Conservation (phyloP, 2,329 filamentous ascomycete genomes). For the Lasiodiplodia hormozganensis region DNA sequence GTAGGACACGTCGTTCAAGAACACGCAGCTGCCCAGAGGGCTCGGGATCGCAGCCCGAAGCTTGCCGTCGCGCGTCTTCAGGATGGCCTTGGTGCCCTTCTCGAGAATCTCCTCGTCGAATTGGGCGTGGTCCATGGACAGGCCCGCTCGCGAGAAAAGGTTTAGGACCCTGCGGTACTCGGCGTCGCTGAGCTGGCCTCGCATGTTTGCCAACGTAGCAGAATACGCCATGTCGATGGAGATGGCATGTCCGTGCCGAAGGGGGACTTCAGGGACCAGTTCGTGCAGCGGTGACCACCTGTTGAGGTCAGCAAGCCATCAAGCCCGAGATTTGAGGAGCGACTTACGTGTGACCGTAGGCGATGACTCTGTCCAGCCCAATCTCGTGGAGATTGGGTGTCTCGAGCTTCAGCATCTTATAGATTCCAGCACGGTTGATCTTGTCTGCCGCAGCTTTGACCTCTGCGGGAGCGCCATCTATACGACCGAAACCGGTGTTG, state of each 20-base stretch:
- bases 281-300: constrained; percentile 77
- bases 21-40: constrained; percentile 70
- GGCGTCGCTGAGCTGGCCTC: constrained; percentile 65
- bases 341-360: constrained; percentile 72
- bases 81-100: constrained; percentile 70
- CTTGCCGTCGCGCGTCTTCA: constrained; percentile 73
- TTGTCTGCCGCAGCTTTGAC: constrained; percentile 67
- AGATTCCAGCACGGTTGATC: constrained; percentile 73
- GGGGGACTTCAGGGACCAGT: constrained; percentile 70
- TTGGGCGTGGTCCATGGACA: constrained; percentile 73
- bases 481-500: constrained; percentile 67
- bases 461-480: constrained; percentile 62
- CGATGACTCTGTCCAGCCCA: constrained; percentile 74
- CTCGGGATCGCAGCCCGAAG: constrained; percentile 72
- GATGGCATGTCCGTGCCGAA: constrained; percentile 76
- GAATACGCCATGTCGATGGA: constrained; percentile 80
- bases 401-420: constrained; percentile 76
- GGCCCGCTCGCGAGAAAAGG: constrained; percentile 72
- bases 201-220: constrained; percentile 69
- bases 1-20: constrained; percentile 70
- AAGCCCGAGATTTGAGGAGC: constrained; percentile 4
- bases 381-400: constrained; percentile 77
- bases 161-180: constrained; percentile 70
- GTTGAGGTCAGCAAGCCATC: constrained; percentile 2
- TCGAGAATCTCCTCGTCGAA: constrained; percentile 72